phyloP scores from a whole-genome alignment of 2,329 filamentous ascomycete genomes.

The Akanthomyces uredinophilus region DNA sequence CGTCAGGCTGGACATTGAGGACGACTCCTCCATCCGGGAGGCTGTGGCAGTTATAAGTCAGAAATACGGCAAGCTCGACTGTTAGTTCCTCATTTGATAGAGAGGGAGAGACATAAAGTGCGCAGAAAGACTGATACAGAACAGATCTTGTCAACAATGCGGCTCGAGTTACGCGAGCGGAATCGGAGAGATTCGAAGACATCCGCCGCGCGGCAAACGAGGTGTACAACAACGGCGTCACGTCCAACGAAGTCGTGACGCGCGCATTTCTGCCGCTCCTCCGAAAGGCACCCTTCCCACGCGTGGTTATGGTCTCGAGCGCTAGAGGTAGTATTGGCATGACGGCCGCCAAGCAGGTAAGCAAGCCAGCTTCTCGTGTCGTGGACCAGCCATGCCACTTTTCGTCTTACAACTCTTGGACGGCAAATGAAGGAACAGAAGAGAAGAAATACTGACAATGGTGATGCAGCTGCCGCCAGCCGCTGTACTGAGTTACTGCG shows the following conservation, averaged over 20 bases:
- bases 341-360: slow-evolving; percentile 17
- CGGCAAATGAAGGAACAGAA: too few species aligned
- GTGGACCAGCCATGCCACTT: too few species aligned
- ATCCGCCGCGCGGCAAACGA: slow-evolving; percentile 11
- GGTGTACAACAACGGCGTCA: slow-evolving; percentile 19
- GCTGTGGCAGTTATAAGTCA: slow-evolving; percentile 14
- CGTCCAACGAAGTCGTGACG: slow-evolving; percentile 18
- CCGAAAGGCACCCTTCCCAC: not conserved
- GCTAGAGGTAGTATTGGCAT: slow-evolving; percentile 17
- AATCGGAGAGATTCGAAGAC: slow-evolving; percentile 11
- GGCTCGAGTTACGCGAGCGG: slow-evolving; percentile 13
- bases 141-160: slow-evolving; percentile 1
- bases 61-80: slow-evolving; percentile 19
- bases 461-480: not conserved
- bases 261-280: slow-evolving; percentile 16
- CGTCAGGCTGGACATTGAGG: slow-evolving; percentile 18
- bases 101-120: not conserved
- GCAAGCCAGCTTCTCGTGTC: not conserved
- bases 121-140: too few species aligned
- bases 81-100: slow-evolving; percentile 12
- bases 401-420: too few species aligned
- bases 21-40: slow-evolving; percentile 15
- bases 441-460: not conserved
- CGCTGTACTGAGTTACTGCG: slow-evolving; percentile 14
- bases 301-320: slow-evolving; percentile 20